phyloP scores from a whole-genome alignment of 2,329 filamentous ascomycete genomes.

The Epichloe baconii region DNA sequence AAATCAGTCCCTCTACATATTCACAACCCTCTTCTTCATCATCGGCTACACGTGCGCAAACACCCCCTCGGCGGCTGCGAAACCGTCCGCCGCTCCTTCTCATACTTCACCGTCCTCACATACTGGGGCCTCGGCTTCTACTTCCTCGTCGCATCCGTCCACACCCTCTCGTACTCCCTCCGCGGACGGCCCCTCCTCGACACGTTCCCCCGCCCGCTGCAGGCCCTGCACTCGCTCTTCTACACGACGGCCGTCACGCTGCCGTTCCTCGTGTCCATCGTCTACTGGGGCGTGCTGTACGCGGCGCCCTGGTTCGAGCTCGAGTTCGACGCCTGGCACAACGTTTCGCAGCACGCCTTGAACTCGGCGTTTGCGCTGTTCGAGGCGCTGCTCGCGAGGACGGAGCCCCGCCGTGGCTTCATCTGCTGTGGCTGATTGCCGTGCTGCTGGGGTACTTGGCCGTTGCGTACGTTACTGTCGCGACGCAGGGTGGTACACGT shows the following conservation, averaged over 20 bases:
- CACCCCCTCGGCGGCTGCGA: constrained; percentile 29
- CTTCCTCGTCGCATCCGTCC: constrained; percentile 51
- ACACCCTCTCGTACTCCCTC: constrained; percentile 55
- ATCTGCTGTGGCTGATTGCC: constrained; percentile 55
- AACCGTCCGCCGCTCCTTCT: constrained; percentile 47
- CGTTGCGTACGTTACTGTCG: constrained; percentile 60
- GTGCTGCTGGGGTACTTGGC: constrained; percentile 59
- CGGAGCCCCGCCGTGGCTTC: constrained; percentile 46
- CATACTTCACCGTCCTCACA: constrained; percentile 70
- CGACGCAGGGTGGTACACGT: constrained; percentile 62
- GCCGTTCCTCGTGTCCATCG: constrained; percentile 56
- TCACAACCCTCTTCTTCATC: constrained; percentile 55
- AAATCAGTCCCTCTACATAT: constrained; percentile 49
- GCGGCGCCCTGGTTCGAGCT: constrained; percentile 33
- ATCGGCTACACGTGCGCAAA: constrained; percentile 53
- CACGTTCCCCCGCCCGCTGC: constrained; percentile 47
- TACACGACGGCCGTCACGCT: constrained; percentile 51
- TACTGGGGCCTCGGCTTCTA: constrained; percentile 80
- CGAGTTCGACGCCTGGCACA: constrained; percentile 46
- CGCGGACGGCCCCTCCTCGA: constrained; percentile 42
- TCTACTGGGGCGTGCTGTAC: constrained; percentile 57
- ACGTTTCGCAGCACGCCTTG: constrained; percentile 61
- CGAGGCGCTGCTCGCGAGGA: constrained; percentile 58
- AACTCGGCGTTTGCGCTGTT: constrained; percentile 65
- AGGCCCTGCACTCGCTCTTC: constrained; percentile 50